These are phyloP conservation scores for Lachancea quebecensis DNA, from an alignment of 805 yeast genomes.

Conservation along the genomic window DNA sequence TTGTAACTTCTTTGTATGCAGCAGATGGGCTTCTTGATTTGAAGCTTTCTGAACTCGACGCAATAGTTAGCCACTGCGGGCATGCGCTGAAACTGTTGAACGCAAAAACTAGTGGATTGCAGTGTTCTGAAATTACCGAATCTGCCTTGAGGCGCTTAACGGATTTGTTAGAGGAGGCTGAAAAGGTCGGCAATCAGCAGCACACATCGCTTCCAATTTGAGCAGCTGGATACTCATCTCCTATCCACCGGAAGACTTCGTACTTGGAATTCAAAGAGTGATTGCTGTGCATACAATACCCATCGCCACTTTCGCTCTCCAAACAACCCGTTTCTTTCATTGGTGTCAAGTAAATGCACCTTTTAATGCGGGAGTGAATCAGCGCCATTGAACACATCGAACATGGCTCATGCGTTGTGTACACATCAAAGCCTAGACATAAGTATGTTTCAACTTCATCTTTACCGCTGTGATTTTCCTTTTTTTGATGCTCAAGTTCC, in stretches of 20 bases:
- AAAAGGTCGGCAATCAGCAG: conserved; percentile 10
- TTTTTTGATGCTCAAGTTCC: conserved; percentile 23
- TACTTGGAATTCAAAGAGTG: conserved; percentile 79
- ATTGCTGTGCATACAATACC: conserved; percentile 69
- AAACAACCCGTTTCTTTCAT: conserved; percentile 49
- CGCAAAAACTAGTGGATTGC: too few relatives aligned
- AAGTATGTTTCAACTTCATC: conserved; percentile 41
- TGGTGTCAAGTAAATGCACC: conserved; percentile 54
- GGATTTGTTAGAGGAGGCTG: not conserved
- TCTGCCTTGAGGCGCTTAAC: not conserved
- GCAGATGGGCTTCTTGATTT: conserved; percentile 3
- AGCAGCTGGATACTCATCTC: conserved; percentile 27
- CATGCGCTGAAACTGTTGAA: too few relatives aligned
- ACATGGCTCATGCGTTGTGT: conserved; percentile 93
- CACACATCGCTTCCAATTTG: conserved; percentile 23
- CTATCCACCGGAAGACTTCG: conserved; percentile 72
- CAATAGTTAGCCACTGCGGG: too few relatives aligned
- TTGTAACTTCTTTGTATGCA: conserved; percentile 4
- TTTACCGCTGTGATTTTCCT: conserved; percentile 18
- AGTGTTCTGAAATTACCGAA: too few relatives aligned
- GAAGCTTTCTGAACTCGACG: not conserved
- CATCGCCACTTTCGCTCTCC: conserved; percentile 49
- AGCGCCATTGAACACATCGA: conserved; percentile 96
- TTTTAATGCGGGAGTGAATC: conserved; percentile 76
- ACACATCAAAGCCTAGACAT: conserved; percentile 70